Evolutionary conservation across 257 asterid genomes (phyloP), one percentile per base, ranked within the genome.

Genomic region (Lantana camara): DNA sequence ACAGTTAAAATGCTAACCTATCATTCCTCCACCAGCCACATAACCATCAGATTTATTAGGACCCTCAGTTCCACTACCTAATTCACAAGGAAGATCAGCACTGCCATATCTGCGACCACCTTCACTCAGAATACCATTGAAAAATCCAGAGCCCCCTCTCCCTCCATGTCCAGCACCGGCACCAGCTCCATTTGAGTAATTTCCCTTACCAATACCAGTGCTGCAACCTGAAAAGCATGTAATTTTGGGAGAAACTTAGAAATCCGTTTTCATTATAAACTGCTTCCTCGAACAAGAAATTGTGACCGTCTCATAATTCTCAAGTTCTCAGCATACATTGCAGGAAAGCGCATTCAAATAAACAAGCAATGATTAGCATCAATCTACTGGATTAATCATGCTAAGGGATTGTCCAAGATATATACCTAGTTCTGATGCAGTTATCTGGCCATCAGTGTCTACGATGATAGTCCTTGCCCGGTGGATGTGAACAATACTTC

Each of bases 141-240:
- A 89, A 76, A 77, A 71, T 63, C 96, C 98, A 30, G 96, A 83
- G n/a, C 98, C 96, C 52, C 98, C 98, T 83, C 75, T 77, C 73
- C 98, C 98, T 63, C 98, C 98, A 80, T 91, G 98, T 66, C 98
- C 97, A 63, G 97, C 98, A 57, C 97, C 98, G 46, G 91, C 89
- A 62, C 97, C 96, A 70, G 93, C 96, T 45, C 97, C 98, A 64
- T 82, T 79, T 46, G 97, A 87, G 79, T 89, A 92, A 72, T 89
- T 92, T 70, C 98, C 98, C 85, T 57, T 79, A 69, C 98, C 98
- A 82, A 89, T 77, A 66, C 98, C 98, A 61, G 77, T 89, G 69
- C 78, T 82, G 71, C 98, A 91, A 67, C 98, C 98, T 91, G 90
- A 40, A 76, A 51, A 66, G 55, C 52, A 73, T 50, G 37, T 73